Conservation (phyloP, 352 stramenopile species). For the Phytophthora sojae region DNA sequence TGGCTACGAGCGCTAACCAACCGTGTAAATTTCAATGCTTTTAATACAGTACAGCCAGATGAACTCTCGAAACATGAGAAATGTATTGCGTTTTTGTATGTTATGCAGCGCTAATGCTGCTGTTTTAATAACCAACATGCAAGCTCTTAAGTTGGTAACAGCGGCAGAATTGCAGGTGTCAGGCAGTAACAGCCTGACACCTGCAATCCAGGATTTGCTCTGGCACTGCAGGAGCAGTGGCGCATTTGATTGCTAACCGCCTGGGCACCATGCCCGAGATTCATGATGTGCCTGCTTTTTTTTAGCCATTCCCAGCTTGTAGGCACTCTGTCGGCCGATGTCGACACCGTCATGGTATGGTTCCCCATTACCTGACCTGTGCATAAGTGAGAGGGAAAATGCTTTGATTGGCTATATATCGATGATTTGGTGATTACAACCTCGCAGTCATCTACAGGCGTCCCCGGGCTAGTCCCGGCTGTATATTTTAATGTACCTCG, state of each 20-base stretch:
- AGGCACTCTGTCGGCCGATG: no score
- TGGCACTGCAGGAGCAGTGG: background rate
- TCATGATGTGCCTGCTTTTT: background rate
- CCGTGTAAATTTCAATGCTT: background rate
- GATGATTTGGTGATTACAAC: no score
- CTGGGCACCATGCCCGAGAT: background rate
- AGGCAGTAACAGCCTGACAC: no score
- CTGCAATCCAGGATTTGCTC: background rate
- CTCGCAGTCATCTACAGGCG: no score
- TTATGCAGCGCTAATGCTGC: background rate
- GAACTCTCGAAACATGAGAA: background rate
- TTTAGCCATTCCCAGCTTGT: background rate
- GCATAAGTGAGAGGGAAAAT: no score
- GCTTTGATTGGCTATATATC: no score
- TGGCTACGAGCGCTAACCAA: background rate
- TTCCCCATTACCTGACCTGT: no score
- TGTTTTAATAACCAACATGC: no score
- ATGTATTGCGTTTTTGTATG: background rate
- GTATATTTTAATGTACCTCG: no score
- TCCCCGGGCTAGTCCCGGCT: no score
- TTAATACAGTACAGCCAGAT: background rate
- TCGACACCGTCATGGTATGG: background rate
- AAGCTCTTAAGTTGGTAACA: background rate
- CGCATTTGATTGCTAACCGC: background rate
- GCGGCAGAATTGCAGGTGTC: background rate